Conservation (phyloP, 2,329 filamentous ascomycete species). For the Calonectria hongkongensis region DNA sequence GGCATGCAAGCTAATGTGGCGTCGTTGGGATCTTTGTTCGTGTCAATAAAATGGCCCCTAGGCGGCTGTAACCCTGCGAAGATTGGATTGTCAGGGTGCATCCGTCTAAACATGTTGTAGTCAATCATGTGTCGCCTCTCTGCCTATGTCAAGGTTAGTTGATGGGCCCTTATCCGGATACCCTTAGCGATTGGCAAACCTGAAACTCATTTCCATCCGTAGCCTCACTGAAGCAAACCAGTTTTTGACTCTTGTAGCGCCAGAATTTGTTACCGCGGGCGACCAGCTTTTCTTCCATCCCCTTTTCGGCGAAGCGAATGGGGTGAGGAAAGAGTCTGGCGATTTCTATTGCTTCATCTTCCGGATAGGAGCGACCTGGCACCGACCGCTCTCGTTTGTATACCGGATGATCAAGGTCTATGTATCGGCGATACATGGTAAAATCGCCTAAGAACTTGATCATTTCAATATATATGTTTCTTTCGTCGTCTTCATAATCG, state of each 20-base stretch:
- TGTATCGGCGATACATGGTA: fast-evolving
- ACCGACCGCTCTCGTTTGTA: background rate
- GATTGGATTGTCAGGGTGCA: background rate
- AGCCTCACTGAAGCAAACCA: constrained; percentile 28
- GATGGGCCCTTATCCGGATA: background rate
- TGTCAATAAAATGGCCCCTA: no score
- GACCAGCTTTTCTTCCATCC: background rate
- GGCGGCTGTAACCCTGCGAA: background rate
- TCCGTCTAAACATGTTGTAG: constrained; percentile 35
- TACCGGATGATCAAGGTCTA: fast-evolving
- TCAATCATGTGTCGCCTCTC: constrained; percentile 40
- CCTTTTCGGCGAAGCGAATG: constrained; percentile 22
- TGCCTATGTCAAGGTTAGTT: background rate
- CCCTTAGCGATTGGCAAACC: background rate
- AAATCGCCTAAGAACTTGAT: background rate
- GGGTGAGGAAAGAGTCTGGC: background rate
- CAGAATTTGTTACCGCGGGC: constrained; percentile 35
- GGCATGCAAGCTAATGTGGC: constrained; percentile 17
- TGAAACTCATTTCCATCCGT: background rate
- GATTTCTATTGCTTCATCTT: constrained; percentile 12
- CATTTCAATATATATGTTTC: background rate
- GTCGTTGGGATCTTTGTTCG: background rate
- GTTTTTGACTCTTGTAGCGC: background rate
- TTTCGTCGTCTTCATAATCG: no score
- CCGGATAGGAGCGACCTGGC: background rate